Percentiles rank a stretch among this genome's conserved stretches.
Evolutionary conservation across 306 rosid species (phyloP).

Genomic region (Vachellia collinsii): DNA sequence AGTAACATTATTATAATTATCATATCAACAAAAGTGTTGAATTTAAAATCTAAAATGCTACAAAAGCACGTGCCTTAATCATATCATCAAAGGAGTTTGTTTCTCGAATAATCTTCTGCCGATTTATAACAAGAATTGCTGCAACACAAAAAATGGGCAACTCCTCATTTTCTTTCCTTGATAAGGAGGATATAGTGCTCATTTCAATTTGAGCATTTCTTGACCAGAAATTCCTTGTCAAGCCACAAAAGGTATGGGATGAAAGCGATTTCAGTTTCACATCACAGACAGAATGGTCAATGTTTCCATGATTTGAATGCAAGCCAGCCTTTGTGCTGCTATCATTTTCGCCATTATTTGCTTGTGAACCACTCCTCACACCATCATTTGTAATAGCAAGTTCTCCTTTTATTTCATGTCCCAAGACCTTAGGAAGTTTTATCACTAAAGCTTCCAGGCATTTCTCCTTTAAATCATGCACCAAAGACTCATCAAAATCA

Average conservation of each 20-base stretch:
- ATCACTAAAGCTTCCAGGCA: constrained; percentile 73
- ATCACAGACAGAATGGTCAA: constrained; percentile 45
- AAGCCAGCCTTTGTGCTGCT: constrained; percentile 40
- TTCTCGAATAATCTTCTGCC: constrained; percentile 78
- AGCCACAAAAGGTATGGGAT: constrained; percentile 71
- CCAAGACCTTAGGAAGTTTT: constrained; percentile 65
- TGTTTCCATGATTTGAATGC: constrained; percentile 49
- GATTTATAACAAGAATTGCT: constrained; percentile 80
- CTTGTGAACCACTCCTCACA: constrained; percentile 47
- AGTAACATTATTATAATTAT: not conserved
- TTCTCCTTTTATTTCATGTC: constrained; percentile 51
- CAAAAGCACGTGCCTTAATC: constrained; percentile 75
- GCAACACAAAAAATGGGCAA: constrained; percentile 85
- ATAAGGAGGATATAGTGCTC: constrained; percentile 56
- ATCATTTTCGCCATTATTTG: constrained; percentile 50
- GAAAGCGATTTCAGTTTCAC: constrained; percentile 57
- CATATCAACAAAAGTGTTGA: not conserved
- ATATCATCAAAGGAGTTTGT: constrained; percentile 87
- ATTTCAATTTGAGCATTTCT: constrained; percentile 54
- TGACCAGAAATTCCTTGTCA: constrained; percentile 75
- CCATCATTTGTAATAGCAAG: constrained; percentile 43
- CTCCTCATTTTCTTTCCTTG: constrained; percentile 68
- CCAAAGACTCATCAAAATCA: constrained; percentile 83
- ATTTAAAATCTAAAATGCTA: constrained; percentile 1
- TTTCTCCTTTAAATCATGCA: constrained; percentile 59